Base-by-base conservation (phyloP, 2,329 filamentous ascomycete genomes). In the Tolypocladium nubicola region DNA sequence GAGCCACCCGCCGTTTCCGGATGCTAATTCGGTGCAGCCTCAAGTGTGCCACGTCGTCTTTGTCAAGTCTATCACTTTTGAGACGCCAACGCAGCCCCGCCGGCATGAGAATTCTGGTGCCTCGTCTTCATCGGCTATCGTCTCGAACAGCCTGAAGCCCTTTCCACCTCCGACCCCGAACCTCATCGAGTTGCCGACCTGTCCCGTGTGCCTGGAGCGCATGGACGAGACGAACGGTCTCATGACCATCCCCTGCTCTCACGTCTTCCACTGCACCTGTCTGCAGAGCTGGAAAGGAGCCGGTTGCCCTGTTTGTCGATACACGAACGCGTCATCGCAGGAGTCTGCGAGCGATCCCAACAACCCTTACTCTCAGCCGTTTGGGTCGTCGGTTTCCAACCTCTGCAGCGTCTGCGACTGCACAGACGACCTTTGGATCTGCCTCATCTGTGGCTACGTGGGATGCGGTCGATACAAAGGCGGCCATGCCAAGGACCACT, bases 191-290 rank as follows among this genome's bases (percentile, higher is more conserved):
- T 77, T 99, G 14, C 94, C 94, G 2, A 97, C 94, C 1, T 99
- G 94, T 62, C 92, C 94, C 0, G 94, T 99, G 11, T 99, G 94
- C 63, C 80, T 99, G 6, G 94, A 99, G 71, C 87, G 93, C 53
- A 99, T 99, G 94, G 94, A 99, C 67, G 93, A 97, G 70, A 97
- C 92, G 0, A 95, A 91, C 0, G 94, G 94, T 0, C 78, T 99
- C 2, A 83, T 99, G 68, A 99, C 94, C 1, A 97, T 97, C 45
- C 86, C 95, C 37, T 99, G 94, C 69, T 93, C 97, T 67, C 94
- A 99, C 66, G 90, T 97, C 55, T 99, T 99, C 68, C 94, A 99
- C 70, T 97, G 94, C 68, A 92, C 87, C 1, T 99, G 94, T 72
- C 79, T 99, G 1, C 89, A 96, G 67, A 97, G 94, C 68, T 99